phyloP scores from a whole-genome alignment of 805 yeast genomes.

The Tanozyma kutaoensis region DNA sequence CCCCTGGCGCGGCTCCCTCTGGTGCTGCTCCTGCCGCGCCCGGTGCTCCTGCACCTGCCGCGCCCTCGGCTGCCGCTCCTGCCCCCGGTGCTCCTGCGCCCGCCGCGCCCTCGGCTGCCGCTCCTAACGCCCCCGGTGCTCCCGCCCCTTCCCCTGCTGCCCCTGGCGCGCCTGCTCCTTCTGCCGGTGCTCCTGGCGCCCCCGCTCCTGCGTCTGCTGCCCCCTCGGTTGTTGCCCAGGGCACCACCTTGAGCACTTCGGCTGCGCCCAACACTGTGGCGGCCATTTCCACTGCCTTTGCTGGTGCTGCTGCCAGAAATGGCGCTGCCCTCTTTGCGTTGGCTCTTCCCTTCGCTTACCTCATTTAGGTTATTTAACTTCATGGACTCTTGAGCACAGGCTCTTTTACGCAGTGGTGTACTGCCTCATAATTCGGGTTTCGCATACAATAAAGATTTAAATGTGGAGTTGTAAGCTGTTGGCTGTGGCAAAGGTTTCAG shows the following conservation, averaged over 20 bases:
- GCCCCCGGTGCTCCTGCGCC: constrained; percentile 3
- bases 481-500: no score
- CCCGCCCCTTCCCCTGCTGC: neutral
- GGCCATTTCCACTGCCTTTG: no score
- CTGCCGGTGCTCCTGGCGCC: constrained; percentile 3
- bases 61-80: constrained; percentile 3
- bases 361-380: no score
- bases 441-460: no score
- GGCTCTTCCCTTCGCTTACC: no score
- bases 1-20: constrained; percentile 1
- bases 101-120: neutral
- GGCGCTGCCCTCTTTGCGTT: constrained; percentile 3
- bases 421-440: no score
- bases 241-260: neutral
- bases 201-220: constrained; percentile 1
- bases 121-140: neutral
- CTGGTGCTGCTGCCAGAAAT: constrained; percentile 2
- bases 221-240: constrained; percentile 1
- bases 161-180: constrained; percentile 1
- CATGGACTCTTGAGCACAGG: no score
- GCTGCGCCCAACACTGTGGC: no score
- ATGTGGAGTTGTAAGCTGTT: no score
- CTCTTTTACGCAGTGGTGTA: no score
- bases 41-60: constrained; percentile 3
- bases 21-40: constrained; percentile 2